Percentiles rank a stretch among this genome's conserved stretches.
These are phyloP conservation scores for Malus domestica DNA, from an alignment of 306 rosid genomes.

Conservation along the genomic window ASM211411v1 NC_041805.1:32960001-32960500, in stretches of 20 bases:
- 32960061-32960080: neutral
- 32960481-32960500: constrained; percentile 78
- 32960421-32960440: constrained; percentile 82
- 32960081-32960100: neutral
- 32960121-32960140: neutral
- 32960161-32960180: neutral
- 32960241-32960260: neutral
- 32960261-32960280: neutral
- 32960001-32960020: constrained; percentile 95
- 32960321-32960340: neutral
- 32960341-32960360: constrained; percentile 39
- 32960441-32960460: constrained; percentile 81
- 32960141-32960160: neutral
- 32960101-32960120: neutral
- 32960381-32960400: constrained; percentile 88
- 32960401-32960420: constrained; percentile 74
- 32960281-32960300: neutral
- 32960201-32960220: neutral
- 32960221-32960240: neutral
- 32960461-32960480: constrained; percentile 66
- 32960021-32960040: constrained; percentile 52
- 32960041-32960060: neutral
- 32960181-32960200: neutral
- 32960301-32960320: neutral
- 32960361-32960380: constrained; percentile 72